These are phyloP conservation scores for Saccharomyces hybrid DNA, from an alignment of 1,139 yeast species.

Conservation along the genomic window DNA sequence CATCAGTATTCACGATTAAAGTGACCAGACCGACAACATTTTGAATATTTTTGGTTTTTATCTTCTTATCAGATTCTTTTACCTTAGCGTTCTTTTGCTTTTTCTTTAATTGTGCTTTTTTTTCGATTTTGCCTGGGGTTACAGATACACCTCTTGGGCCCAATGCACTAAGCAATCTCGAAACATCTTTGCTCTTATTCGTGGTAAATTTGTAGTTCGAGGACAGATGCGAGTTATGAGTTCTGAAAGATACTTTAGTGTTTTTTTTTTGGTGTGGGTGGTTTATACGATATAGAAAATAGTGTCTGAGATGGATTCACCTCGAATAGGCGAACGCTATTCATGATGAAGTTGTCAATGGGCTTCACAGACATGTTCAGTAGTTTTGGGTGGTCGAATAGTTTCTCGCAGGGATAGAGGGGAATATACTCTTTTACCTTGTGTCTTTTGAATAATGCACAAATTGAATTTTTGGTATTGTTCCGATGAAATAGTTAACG, in stretches of 20 bases:
- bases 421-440: too few relatives aligned
- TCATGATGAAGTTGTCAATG: constrained; percentile 45
- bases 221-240: constrained; percentile 66
- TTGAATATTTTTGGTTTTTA: constrained; percentile 7
- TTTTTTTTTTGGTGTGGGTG: constrained; percentile 22
- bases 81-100: constrained; percentile 7
- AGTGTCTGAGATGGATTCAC: constrained; percentile 44
- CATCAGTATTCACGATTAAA: constrained; percentile 26
- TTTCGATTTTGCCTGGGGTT: constrained; percentile 20
- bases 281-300: constrained; percentile 43
- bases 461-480: background rate
- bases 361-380: constrained; percentile 32
- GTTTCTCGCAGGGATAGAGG: background rate
- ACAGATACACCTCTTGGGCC: constrained; percentile 70
- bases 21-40: constrained; percentile 26
- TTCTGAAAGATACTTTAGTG: constrained; percentile 49
- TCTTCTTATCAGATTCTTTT: constrained; percentile 5
- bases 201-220: constrained; percentile 58
- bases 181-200: constrained; percentile 64
- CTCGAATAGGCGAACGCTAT: constrained; percentile 40
- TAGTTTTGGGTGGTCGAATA: too few relatives aligned
- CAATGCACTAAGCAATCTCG: constrained; percentile 68
- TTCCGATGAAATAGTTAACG: background rate
- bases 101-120: constrained; percentile 6
- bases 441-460: background rate